These are phyloP conservation scores for Ophryocystis elektroscirrha DNA, from an alignment of 169 alveolate species.

Conservation along the genomic window DNA sequence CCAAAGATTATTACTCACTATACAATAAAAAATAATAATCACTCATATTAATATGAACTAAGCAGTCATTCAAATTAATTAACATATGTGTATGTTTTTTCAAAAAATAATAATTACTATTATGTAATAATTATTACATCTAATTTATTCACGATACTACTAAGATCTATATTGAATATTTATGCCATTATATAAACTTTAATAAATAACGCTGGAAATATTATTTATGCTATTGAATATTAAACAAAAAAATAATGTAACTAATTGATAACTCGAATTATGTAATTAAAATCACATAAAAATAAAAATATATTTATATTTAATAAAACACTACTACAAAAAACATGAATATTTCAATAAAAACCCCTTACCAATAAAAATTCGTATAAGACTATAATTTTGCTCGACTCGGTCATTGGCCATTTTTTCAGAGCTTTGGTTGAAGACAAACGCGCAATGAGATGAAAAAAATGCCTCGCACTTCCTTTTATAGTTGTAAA, in stretches of 20 bases:
- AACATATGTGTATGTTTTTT: neutral
- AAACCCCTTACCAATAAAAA: neutral
- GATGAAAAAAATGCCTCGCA: too few relatives aligned
- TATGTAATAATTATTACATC: too few relatives aligned
- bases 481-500: too few relatives aligned
- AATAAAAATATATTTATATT: neutral
- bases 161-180: too few relatives aligned
- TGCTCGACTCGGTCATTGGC: conserved; percentile 4
- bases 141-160: too few relatives aligned
- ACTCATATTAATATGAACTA: neutral
- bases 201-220: too few relatives aligned
- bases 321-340: neutral
- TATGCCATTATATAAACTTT: too few relatives aligned
- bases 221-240: too few relatives aligned
- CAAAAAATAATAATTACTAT: too few relatives aligned
- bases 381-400: neutral
- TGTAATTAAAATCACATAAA: neutral
- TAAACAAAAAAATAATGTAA: neutral
- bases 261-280: neutral
- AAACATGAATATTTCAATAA: neutral
- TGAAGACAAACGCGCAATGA: too few relatives aligned
- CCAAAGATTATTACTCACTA: neutral
- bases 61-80: neutral
- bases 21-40: neutral
- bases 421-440: conserved; percentile 4